Percentiles rank a stretch among this genome's conserved stretches.
Evolutionary conservation across 164 flowering plant species (phyloP).

Genomic region (Dillenia suffruticosa): DNA sequence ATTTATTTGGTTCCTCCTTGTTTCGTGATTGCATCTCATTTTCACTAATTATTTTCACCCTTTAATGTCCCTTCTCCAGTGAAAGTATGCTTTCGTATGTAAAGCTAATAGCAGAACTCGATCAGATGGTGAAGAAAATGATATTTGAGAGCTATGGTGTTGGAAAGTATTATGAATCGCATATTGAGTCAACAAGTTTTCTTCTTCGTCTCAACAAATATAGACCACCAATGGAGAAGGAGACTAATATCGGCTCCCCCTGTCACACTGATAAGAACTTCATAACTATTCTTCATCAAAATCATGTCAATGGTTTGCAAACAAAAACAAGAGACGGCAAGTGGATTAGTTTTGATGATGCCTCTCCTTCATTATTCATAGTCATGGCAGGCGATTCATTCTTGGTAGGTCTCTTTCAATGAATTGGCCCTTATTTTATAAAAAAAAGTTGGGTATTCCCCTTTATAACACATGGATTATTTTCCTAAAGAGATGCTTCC

Average conservation of each 20-base stretch:
- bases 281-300: slow-evolving; percentile 51
- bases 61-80: slow-evolving; percentile 21
- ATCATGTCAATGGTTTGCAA: slow-evolving; percentile 51
- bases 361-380: slow-evolving; percentile 34
- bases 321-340: slow-evolving; percentile 44
- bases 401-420: slow-evolving; percentile 22
- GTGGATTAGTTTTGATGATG: slow-evolving; percentile 34
- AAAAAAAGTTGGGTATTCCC: no score
- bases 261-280: slow-evolving; percentile 56
- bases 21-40: no score
- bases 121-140: slow-evolving; percentile 46
- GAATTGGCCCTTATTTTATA: no score
- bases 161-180: slow-evolving; percentile 47
- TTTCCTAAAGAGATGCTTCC: no score
- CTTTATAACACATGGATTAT: no score
- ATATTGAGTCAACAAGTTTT: slow-evolving; percentile 43
- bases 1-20: no score
- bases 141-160: slow-evolving; percentile 51
- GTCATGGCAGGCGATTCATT: slow-evolving; percentile 63
- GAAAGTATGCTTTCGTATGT: slow-evolving; percentile 30
- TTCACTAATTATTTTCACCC: not conserved
- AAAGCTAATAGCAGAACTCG: slow-evolving; percentile 37
- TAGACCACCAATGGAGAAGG: slow-evolving; percentile 31
- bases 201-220: slow-evolving; percentile 55
- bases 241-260: slow-evolving; percentile 32